phyloP scores from a whole-genome alignment of 2,329 filamentous ascomycete species.

The Pestalotiopsis sp. region DNA sequence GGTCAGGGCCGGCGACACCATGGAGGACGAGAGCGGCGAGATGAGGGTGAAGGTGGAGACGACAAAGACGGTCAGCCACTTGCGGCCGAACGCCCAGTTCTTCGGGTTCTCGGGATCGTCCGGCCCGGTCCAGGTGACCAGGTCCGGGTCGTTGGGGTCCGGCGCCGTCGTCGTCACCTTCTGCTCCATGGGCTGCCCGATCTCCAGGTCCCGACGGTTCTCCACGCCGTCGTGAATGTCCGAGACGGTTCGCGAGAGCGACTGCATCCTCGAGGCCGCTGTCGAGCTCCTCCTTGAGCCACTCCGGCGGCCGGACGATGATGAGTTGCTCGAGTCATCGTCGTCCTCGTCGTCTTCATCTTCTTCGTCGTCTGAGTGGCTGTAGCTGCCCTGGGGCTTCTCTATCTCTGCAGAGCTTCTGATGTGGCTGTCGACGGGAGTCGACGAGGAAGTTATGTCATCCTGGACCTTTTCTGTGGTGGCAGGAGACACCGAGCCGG shows the following conservation, averaged over 20 bases:
- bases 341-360: background rate
- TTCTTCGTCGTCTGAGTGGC: background rate
- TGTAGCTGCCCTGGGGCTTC: background rate
- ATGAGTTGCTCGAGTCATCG: conserved; percentile 1
- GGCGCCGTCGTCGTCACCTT: conserved; percentile 26
- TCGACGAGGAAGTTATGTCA: background rate
- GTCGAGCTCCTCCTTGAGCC: background rate
- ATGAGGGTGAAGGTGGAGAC: conserved; percentile 62
- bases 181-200: conserved; percentile 24
- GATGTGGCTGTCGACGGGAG: background rate
- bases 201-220: conserved; percentile 37
- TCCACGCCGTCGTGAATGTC: conserved; percentile 42
- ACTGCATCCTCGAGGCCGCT: conserved; percentile 11
- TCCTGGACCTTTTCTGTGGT: background rate
- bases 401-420: background rate
- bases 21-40: conserved; percentile 60
- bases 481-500: background rate
- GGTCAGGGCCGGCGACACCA: conserved; percentile 53
- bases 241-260: conserved; percentile 35
- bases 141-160: conserved; percentile 37
- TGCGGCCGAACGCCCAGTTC: conserved; percentile 57
- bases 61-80: conserved; percentile 58
- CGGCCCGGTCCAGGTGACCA: conserved; percentile 53
- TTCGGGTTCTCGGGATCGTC: conserved; percentile 52
- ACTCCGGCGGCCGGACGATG: background rate